These are phyloP conservation scores for Spergularia bocconei DNA, from an alignment of 148 eudicot species.

Conservation along the genomic window DNA sequence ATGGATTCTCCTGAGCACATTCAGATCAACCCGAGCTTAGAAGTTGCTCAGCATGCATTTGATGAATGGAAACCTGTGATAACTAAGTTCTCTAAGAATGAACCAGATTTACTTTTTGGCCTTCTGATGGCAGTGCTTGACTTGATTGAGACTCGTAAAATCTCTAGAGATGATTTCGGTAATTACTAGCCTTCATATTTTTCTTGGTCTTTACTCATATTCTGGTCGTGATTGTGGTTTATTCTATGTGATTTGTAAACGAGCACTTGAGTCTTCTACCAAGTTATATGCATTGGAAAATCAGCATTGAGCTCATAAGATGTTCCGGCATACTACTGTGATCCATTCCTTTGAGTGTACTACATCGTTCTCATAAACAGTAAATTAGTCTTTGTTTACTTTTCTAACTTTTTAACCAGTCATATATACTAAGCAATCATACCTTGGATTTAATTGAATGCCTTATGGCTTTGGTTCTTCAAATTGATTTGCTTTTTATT, in stretches of 20 bases:
- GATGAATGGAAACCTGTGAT: constrained; percentile 81
- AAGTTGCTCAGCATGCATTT: constrained; percentile 39
- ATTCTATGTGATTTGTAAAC: neutral
- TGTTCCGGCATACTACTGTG: neutral
- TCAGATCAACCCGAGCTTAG: constrained; percentile 30
- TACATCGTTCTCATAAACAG: no score
- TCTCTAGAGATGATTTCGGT: constrained; percentile 49
- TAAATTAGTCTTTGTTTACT: no score
- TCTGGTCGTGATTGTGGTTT: constrained; percentile 2
- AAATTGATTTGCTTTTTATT: neutral
- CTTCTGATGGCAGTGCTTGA: constrained; percentile 61
- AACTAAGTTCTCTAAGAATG: constrained; percentile 57
- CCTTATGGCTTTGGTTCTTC: neutral
- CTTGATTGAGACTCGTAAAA: constrained; percentile 52
- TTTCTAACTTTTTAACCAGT: no score
- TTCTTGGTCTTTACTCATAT: neutral
- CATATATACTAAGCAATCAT: no score
- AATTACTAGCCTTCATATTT: constrained; percentile 18
- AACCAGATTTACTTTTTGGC: constrained; percentile 62
- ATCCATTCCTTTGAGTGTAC: neutral
- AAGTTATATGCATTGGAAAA: no score
- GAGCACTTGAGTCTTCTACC: no score
- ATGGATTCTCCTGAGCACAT: constrained; percentile 31
- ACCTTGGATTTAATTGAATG: neutral
- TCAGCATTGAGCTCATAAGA: no score